These are phyloP conservation scores for Penicillium aurantiogriseum DNA, from an alignment of 2,329 filamentous ascomycete species.

Conservation along the genomic window DNA sequence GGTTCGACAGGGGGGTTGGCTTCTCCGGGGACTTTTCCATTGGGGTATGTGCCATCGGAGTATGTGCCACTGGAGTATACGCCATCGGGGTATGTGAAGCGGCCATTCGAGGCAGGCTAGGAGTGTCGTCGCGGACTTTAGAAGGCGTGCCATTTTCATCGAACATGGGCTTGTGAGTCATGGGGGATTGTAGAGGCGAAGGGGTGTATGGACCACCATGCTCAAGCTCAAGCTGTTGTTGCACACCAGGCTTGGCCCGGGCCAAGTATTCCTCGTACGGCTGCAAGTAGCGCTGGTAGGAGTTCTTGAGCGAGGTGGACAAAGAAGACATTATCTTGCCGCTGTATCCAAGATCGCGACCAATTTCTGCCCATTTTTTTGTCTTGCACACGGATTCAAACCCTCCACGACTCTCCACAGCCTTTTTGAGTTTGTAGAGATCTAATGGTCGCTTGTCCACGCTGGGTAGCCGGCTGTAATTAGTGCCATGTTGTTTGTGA, in stretches of 20 bases:
- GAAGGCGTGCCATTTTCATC: constrained; percentile 47
- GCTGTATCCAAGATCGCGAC: constrained; percentile 92
- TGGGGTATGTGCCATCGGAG: constrained; percentile 49
- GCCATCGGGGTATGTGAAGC: constrained; percentile 54
- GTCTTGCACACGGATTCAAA: constrained; percentile 96
- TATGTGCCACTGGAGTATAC: background rate
- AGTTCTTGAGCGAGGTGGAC: constrained; percentile 96
- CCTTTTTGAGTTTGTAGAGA: constrained; percentile 93
- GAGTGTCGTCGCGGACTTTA: constrained; percentile 61
- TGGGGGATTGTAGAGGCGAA: constrained; percentile 70
- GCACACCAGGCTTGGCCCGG: constrained; percentile 89
- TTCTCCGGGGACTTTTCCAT: constrained; percentile 35
- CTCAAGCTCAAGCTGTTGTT: constrained; percentile 89
- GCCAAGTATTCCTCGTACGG: constrained; percentile 95
- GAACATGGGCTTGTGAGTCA: constrained; percentile 52
- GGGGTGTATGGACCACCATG: constrained; percentile 88
- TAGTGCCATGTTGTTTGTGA: constrained; percentile 93
- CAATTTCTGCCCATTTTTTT: constrained; percentile 99
- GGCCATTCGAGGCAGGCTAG: constrained; percentile 59
- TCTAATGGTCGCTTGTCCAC: constrained; percentile 97
- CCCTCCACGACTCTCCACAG: constrained; percentile 88
- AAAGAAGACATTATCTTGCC: constrained; percentile 99
- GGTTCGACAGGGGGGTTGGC: constrained; percentile 39
- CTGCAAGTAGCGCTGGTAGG: constrained; percentile 93
- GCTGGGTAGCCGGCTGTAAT: constrained; percentile 88